Evolutionary conservation across 306 rosid genomes (phyloP), one percentile per base, ranked within the genome.

Genomic region (Hylodesmum podocarpum): DNA sequence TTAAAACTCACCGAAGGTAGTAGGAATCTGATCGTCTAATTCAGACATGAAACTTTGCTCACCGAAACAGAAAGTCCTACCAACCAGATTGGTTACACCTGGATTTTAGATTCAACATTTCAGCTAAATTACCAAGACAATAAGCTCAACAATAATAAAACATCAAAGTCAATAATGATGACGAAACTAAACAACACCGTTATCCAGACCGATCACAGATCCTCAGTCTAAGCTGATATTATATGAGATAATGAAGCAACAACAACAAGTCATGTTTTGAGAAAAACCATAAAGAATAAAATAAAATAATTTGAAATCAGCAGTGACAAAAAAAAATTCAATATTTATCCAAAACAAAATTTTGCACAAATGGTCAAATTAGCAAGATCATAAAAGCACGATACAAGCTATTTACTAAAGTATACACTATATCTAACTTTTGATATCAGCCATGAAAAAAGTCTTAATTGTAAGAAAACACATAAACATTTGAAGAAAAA

Each of bases 41-140:
- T 90, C 96, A 90, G 96, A 90, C 96, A 90, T 90, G 91, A 90
- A 90, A 70, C 75, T 90, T 82, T 40, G 80, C 81, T 85, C 81
- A 81, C 78, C 73, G 28, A 57, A 28, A 44, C 71, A 49, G 79
- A 78, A 71, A 68, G 58, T n/a, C 78, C 87, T 65, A 61, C 82
- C 76, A 67, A 85, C 87, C 78, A 54, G 80, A 85, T 73, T 28
- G 88, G 84, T 75, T 85, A 81, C 43, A 75, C 87, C 91, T 85
- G 73, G 9, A 88, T 31, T 49, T 37, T 25, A 15, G 19, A 51
- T 39, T 41, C 28, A 16, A 34, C 40, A 61, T 11, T 49, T 61
- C 15, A 46, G 75, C 12, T 16, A 5, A 49, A 64, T 47, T 25
- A 19, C 53, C 15, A n/a, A 10, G 4, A 44, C 29, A 72, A 39